Evolutionary conservation across 2,329 filamentous ascomycete species (phyloP).

Genomic region (Tolypocladium guangdongense): DNA sequence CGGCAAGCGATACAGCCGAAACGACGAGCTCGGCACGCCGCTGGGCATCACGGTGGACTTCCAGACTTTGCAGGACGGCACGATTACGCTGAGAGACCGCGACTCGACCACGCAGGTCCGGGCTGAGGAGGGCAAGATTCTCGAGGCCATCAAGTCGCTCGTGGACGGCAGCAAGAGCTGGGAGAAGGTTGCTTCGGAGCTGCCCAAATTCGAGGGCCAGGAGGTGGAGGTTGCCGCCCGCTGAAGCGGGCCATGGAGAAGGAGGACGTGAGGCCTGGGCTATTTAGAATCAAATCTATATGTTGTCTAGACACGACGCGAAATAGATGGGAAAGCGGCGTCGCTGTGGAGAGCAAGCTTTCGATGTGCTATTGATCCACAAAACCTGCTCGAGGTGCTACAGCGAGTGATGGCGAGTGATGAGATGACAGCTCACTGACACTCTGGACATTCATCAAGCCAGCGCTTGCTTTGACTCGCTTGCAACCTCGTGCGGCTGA

Average conservation of each 20-base stretch:
- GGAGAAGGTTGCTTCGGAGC: conserved; percentile 60
- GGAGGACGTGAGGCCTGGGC: background rate
- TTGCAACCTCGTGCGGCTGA: too few species aligned
- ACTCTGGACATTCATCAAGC: too few species aligned
- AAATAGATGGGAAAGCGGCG: background rate
- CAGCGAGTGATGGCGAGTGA: too few species aligned
- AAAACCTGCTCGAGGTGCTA: background rate
- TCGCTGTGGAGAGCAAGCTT: background rate
- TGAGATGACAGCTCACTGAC: background rate
- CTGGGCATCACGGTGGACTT: conserved; percentile 93
- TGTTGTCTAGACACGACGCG: background rate
- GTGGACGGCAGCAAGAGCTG: conserved; percentile 42
- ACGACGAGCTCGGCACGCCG: conserved; percentile 91
- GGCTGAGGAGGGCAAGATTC: conserved; percentile 67
- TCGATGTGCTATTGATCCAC: background rate
- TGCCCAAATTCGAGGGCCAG: conserved; percentile 80
- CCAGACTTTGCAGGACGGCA: conserved; percentile 81
- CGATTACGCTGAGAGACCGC: conserved; percentile 78
- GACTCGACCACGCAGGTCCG: conserved; percentile 89
- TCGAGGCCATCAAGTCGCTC: conserved; percentile 57
- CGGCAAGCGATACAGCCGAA: conserved; percentile 87
- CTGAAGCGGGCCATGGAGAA: conserved; percentile 8
- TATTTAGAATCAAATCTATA: background rate
- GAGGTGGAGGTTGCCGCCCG: conserved; percentile 37
- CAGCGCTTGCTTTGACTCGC: background rate